Conservation (phyloP, 768 basidiomycete species). For the Phylloporus sp. region DNA sequence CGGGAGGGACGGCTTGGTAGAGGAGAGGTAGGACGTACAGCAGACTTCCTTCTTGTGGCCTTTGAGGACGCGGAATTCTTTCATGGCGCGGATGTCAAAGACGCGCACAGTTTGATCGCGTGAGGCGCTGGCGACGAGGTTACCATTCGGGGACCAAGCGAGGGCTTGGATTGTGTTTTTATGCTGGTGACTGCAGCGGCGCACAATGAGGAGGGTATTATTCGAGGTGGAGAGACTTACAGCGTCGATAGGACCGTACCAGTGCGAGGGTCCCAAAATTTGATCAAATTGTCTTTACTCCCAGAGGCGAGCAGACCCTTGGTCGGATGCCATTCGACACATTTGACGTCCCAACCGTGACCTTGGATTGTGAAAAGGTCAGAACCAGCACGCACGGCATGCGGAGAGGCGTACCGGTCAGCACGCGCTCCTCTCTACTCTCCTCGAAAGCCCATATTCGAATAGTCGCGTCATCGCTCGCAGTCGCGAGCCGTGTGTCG, state of each 20-base stretch:
- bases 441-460: slow-evolving; percentile 95
- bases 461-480: slow-evolving; percentile 92
- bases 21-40: slow-evolving; percentile 49
- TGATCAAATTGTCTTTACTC: slow-evolving; percentile 96
- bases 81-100: slow-evolving; percentile 98
- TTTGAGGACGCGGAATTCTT: slow-evolving; percentile 85
- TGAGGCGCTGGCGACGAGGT: slow-evolving; percentile 90
- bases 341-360: slow-evolving; percentile 99
- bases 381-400: neutral
- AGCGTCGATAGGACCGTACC: slow-evolving; percentile 86
- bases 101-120: slow-evolving; percentile 93
- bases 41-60: slow-evolving; percentile 99
- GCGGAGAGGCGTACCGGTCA: slow-evolving; percentile 54
- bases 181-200: slow-evolving; percentile 74
- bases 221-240: slow-evolving; percentile 40
- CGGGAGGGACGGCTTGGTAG: neutral
- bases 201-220: neutral
- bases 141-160: slow-evolving; percentile 91
- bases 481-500: slow-evolving; percentile 88
- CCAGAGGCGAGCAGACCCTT: slow-evolving; percentile 94
- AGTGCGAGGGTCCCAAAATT: slow-evolving; percentile 98
- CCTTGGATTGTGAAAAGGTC: slow-evolving; percentile 51
- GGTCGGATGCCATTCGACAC: slow-evolving; percentile 97
- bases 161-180: slow-evolving; percentile 95
- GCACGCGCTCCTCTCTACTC: slow-evolving; percentile 78